Base-by-base conservation (phyloP, 805 yeast genomes). In the Hemisphaericaspora nanyangensis region DNA sequence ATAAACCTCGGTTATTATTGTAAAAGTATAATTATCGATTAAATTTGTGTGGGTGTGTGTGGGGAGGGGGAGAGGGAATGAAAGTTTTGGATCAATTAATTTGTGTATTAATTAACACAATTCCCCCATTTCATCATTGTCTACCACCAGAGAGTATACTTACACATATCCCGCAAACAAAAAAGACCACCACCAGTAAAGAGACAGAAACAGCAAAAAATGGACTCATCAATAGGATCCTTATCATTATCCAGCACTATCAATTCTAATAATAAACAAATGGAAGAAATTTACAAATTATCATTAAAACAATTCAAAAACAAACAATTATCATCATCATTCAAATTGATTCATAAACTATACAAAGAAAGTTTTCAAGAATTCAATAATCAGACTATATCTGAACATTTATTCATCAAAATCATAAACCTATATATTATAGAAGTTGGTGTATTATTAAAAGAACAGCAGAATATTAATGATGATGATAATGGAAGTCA, bases 241-340 rank as follows among this genome's bases (percentile, higher is more conserved):
- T 20, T 20, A 10, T 20, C 25, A 20, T 20, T 20, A 10, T 20
- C 25, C 10, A 10, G 8, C 10, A 26, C 24, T 18, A n/a, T 22
- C 12, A 17, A 7, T 4, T 22, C 15, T 18, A n/a, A 31, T 3
- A 40, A 40, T 28, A 35, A 36, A 36, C 26, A 43, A n/a, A 27
- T 51, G 17, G 52, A 50, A 22, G 43, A 48, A 13, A 46, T 41
- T 18, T 68, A 65, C 43, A 54, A 58, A 36, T 45, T 67, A 34
- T 61, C 73, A 2, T 50, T 64, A 42, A 68, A 68, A 48, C 53
- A 52, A 35, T 68, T 68, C 49, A 55, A 63, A 50, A 67, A 65
- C 45, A 65, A 60, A 48, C 58, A 64, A 45, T 56, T 66, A 30
- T 52, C 45, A 4, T 54, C 56, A 35, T 66, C 72, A 8, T 66